Evolutionary conservation across 2,329 filamentous ascomycete genomes (phyloP), one percentile per base, ranked within the genome.

Genomic region (Paradendryphiella salina): DNA sequence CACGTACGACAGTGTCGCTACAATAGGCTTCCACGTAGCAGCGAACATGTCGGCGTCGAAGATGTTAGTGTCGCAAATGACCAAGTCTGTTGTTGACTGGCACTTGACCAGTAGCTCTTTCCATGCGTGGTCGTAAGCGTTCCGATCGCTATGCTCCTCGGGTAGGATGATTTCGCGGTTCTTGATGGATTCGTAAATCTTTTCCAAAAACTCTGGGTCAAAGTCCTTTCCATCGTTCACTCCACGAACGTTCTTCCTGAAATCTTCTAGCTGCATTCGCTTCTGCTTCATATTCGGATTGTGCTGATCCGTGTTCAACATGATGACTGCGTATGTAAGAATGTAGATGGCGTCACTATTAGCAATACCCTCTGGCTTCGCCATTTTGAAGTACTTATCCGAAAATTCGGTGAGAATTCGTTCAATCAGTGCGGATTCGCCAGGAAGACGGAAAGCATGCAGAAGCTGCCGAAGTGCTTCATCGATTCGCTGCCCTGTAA

Each of bases 41-140:
- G 88, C 86, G 72, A 99, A 99, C 90, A 99, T 96, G 69, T 99
- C 92, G 3, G 92, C 90, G 73, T 99, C 95, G 72, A 90, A 99
- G 32, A 96, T 85, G 68, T 96, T 97, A 4, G 93, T 96, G 60
- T 96, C 83, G 70, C 91, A 95, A 23, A 93, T 79, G 28, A 88
- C 77, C 36, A 97, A 79, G 43, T 86, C 82, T 1, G 88, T 86
- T 0, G 90, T 84, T 5, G 85, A 84, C 59, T 89, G 85, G 0
- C 91, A 87, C 76, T 97, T 97, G 57, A 91, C 76, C 33, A 97
- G 77, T 9, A 99, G 77, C 72, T 99, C 94, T 71, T 93, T 93
- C 94, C 94, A 99, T 2, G 94, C 93, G 73, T 96, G 94, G 71
- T 97, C 93, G 68, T 97, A 97, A 1, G 91, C 92, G 75, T 96